Evolutionary conservation across 2,329 filamentous ascomycete species (phyloP).

Genomic region (Aspergillus pseudotamarii): DNA sequence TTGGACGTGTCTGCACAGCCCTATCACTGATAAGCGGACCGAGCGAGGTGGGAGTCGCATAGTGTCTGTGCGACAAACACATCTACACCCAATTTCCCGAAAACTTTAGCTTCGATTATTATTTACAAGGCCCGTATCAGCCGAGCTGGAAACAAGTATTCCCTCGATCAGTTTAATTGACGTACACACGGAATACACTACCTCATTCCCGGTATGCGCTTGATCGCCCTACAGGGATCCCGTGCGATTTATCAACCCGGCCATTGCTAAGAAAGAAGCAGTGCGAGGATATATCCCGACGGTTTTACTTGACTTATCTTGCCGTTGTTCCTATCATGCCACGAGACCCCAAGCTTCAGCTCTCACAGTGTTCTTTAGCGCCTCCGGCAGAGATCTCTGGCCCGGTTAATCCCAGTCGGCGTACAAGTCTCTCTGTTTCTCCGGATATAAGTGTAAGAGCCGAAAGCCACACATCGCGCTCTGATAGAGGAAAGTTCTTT

Average conservation of each 20-base stretch:
- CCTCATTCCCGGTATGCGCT: slow-evolving; percentile 31
- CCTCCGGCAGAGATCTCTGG: slow-evolving; percentile 42
- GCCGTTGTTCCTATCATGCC: slow-evolving; percentile 32
- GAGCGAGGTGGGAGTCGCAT: slow-evolving; percentile 5
- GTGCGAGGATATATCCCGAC: slow-evolving; percentile 27
- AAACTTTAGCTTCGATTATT: neutral
- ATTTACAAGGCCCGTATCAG: neutral
- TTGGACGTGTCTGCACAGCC: slow-evolving; percentile 22
- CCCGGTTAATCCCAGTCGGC: slow-evolving; percentile 38
- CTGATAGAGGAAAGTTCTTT: slow-evolving; percentile 37
- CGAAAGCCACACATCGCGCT: slow-evolving; percentile 36
- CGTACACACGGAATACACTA: neutral
- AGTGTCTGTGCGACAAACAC: neutral
- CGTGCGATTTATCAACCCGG: slow-evolving; percentile 8
- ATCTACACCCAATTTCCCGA: neutral
- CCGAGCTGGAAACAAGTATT: neutral
- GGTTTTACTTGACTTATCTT: slow-evolving; percentile 16
- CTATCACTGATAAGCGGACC: slow-evolving; percentile 30
- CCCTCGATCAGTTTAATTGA: neutral
- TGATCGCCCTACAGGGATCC: slow-evolving; percentile 12
- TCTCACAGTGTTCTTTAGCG: slow-evolving; percentile 39
- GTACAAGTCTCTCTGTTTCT: slow-evolving; percentile 38
- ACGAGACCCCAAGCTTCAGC: slow-evolving; percentile 29
- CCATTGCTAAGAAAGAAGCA: slow-evolving; percentile 23
- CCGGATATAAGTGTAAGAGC: slow-evolving; percentile 36